Evolutionary conservation across 202 grass and related monocot species (phyloP).

Genomic region (Cymbopogon flexuosus): DNA sequence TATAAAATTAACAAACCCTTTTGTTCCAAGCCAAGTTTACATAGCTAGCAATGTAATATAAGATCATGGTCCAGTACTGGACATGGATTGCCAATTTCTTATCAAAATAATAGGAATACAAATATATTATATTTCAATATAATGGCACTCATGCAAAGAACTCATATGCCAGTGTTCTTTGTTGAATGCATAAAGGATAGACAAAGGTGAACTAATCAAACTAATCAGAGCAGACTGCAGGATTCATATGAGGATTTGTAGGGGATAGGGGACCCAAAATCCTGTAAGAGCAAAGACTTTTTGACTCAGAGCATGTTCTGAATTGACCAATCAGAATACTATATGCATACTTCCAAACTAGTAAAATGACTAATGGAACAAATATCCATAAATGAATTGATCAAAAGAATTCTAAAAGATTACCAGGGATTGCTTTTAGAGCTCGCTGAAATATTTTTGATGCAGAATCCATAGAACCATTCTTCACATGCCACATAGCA

Average conservation of each 20-base stretch:
- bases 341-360: slow-evolving; percentile 11
- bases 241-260: neutral
- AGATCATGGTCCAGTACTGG: neutral
- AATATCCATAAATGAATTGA: slow-evolving; percentile 10
- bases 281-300: neutral
- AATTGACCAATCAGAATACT: neutral
- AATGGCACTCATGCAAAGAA: neutral
- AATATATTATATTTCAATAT: neutral
- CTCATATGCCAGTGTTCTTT: neutral
- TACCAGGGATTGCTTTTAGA: slow-evolving; percentile 96
- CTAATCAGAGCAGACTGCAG: neutral
- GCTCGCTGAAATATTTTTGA: slow-evolving; percentile 94
- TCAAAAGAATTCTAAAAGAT: slow-evolving; percentile 28
- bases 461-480: slow-evolving; percentile 67
- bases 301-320: slow-evolving; percentile 7
- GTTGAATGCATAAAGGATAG: neutral
- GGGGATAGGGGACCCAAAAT: neutral
- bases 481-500: slow-evolving; percentile 76
- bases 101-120: neutral
- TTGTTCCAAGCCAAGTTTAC: neutral
- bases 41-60: neutral
- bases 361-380: neutral
- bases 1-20: neutral
- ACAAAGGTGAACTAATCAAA: neutral
- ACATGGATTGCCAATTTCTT: neutral